Evolutionary conservation across 2,329 filamentous ascomycete species (phyloP), one percentile per base, ranked within the genome.

Genomic region (Zymoseptoria brevis): DNA sequence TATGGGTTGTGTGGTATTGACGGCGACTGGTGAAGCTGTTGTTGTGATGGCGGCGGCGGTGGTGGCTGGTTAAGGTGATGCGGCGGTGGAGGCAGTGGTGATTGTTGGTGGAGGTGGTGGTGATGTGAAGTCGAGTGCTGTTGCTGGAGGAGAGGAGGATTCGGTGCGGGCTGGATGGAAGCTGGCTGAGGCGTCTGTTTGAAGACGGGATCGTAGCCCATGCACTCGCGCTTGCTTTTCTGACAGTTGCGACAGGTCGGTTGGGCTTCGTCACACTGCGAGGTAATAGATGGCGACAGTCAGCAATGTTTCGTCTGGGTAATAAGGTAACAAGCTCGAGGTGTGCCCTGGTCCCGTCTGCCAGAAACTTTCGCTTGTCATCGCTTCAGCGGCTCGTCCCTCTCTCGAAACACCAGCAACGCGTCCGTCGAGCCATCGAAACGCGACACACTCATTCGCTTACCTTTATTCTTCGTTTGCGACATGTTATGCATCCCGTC

Each of bases 181-280:
- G 87, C 81, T 29, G 87, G 87, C 56, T 85, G 84, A 52, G 82
- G 77, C 68, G 87, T 84, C 63, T 87, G 83, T 75, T 90, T 89
- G 78, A 93, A 94, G 69, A 93, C 89, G 45, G 89, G 89, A 70
- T 94, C 89, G 82, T 94, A 94, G 57, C 89, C 89, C 54, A 91
- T 73, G 71, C 89, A 94, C 69, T 93, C 89, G 70, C 89, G 88
- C 76, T 93, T 94, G 67, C 88, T 91, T 75, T 94, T 94, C 71
- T 87, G 87, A 77, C 89, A 94, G 72, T 94, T 90, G 77, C 90
- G 87, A 80, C 94, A 99, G 61, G 87, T 86, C 21, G 94, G 94
- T 75, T 96, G 91, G 62, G 85, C 86, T 80, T 99, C 94, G 83
- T 97, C 94, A 78, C 94, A 99, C 94, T 96, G 74, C 35, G 16